phyloP scores from a whole-genome alignment of 768 basidiomycete genomes.

The Tricholoma terreum region DNA sequence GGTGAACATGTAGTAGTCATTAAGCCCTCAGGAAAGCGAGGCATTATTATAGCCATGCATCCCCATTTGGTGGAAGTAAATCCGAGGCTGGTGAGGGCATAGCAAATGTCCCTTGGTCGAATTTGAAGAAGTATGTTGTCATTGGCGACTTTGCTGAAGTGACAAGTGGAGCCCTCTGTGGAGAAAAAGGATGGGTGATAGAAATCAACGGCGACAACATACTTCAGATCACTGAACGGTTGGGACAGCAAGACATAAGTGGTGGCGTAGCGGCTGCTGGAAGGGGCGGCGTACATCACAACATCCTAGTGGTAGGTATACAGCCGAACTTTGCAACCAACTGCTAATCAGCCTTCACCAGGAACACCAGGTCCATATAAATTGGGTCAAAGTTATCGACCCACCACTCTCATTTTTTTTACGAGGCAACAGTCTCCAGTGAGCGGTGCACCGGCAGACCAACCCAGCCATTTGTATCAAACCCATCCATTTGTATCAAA shows the following conservation, averaged over 20 bases:
- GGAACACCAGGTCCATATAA: not conserved
- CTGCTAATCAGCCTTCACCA: not conserved
- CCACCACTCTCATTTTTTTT: not conserved
- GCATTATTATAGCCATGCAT: not conserved
- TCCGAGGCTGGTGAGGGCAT: not conserved
- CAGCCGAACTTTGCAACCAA: not conserved
- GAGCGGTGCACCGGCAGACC: not conserved
- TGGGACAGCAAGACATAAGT: not conserved
- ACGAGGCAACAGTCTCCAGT: not conserved
- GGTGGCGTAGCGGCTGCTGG: not conserved
- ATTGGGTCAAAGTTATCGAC: conserved; percentile 2
- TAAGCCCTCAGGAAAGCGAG: not conserved
- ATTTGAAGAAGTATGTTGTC: not conserved
- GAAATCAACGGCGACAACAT: not conserved
- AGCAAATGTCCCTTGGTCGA: not conserved
- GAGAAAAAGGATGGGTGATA: not conserved
- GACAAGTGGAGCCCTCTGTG: not conserved
- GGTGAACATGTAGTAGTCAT: not conserved
- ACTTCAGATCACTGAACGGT: not conserved
- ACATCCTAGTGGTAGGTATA: not conserved
- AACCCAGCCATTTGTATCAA: too few relatives aligned
- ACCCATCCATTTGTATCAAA: too few relatives aligned
- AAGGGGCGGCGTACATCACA: not conserved
- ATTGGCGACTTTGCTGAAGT: not conserved
- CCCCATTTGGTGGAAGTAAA: not conserved